Percentiles rank a stretch among this genome's conserved stretches.
Conservation (phyloP, 1,139 yeast species). For the Yamadazyma diddensiae region DNA sequence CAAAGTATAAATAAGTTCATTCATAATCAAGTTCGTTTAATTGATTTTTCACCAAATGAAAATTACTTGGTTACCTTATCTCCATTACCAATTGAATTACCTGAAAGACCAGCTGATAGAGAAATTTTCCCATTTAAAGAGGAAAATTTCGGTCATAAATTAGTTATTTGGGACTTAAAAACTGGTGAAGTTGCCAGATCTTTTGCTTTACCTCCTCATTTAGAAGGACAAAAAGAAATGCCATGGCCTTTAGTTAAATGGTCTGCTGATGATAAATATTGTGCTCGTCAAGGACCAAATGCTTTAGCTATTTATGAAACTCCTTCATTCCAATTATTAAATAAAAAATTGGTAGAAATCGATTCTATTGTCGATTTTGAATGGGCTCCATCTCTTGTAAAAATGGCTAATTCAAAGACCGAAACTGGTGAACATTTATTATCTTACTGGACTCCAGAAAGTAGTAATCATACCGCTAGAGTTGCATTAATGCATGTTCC, state of each 20-base stretch:
- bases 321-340: slow-evolving; percentile 68
- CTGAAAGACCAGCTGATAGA: slow-evolving; percentile 63
- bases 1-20: slow-evolving; percentile 72
- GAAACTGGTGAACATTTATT: slow-evolving; percentile 65
- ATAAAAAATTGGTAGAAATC: slow-evolving; percentile 80
- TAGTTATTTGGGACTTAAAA: slow-evolving; percentile 89
- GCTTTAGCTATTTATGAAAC: slow-evolving; percentile 86
- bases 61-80: slow-evolving; percentile 88
- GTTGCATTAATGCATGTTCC: slow-evolving; percentile 91
- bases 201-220: slow-evolving; percentile 82
- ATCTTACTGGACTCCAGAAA: slow-evolving; percentile 97
- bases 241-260: slow-evolving; percentile 98
- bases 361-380: slow-evolving; percentile 90
- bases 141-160: slow-evolving; percentile 88
- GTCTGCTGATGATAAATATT: slow-evolving; percentile 90
- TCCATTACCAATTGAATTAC: slow-evolving; percentile 73
- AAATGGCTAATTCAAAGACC: slow-evolving; percentile 53
- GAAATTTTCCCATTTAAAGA: slow-evolving; percentile 78
- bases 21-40: slow-evolving; percentile 86
- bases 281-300: slow-evolving; percentile 94
- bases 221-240: slow-evolving; percentile 68
- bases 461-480: slow-evolving; percentile 89
- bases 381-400: slow-evolving; percentile 89
- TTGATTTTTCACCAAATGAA: slow-evolving; percentile 93
- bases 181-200: slow-evolving; percentile 86